Evolutionary conservation across 192 early-diverging fungal genomes (phyloP).

Genomic region (Coemansia sp.): DNA sequence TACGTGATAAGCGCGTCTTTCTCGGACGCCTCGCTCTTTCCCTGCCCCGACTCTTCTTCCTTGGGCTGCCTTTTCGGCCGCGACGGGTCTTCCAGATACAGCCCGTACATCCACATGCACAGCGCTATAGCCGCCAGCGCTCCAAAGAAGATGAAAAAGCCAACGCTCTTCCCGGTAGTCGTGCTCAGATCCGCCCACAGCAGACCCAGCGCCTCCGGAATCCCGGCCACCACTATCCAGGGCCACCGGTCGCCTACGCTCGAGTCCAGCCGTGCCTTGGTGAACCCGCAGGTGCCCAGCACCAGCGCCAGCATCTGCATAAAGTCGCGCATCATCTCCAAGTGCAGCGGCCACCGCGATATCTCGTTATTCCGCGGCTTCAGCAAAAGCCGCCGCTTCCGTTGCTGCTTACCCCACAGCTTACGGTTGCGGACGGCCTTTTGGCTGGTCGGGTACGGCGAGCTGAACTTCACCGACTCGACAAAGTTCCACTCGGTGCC

Average conservation of each 20-base stretch:
- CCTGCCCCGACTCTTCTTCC: not conserved
- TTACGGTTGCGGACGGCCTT: conserved; percentile 20
- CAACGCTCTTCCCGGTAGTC: conserved; percentile 40
- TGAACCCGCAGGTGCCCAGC: conserved; percentile 32
- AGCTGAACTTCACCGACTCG: conserved; percentile 45
- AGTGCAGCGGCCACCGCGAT: conserved; percentile 34
- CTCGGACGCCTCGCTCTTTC: not conserved
- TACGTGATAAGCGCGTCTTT: conserved; percentile 27
- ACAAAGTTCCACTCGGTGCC: conserved; percentile 52
- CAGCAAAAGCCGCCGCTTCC: conserved; percentile 19
- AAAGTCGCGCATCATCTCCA: conserved; percentile 46
- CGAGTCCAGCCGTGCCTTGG: conserved; percentile 30
- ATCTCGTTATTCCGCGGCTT: conserved; percentile 27
- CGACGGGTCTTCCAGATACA: conserved; percentile 30
- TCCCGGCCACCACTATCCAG: conserved; percentile 35
- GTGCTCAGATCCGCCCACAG: conserved; percentile 52
- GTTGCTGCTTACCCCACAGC: conserved; percentile 16
- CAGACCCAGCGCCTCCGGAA: conserved; percentile 40
- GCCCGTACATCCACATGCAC: conserved; percentile 37
- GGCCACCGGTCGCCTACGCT: conserved; percentile 33
- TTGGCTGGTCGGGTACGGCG: conserved; percentile 34
- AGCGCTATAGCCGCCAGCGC: conserved; percentile 15
- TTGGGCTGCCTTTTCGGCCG: not conserved
- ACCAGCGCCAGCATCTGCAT: conserved; percentile 42
- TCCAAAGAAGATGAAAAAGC: conserved; percentile 46